Evolutionary conservation across 2,329 filamentous ascomycete species (phyloP).

Genomic region (Penicillium sclerotigenum): DNA sequence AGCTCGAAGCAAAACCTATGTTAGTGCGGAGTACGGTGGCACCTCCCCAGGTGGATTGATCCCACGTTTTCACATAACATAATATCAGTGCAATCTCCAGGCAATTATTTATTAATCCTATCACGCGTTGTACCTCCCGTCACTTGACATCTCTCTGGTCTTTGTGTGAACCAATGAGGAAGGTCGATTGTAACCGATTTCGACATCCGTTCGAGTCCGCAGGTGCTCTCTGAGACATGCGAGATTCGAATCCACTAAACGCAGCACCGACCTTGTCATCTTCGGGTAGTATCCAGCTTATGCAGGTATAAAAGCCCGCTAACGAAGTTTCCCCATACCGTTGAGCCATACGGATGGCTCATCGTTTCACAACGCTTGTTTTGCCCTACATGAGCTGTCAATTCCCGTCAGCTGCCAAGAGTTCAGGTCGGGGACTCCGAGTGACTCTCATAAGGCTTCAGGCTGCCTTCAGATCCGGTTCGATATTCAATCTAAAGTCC

Average conservation of each 20-base stretch:
- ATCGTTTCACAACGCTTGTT: neutral
- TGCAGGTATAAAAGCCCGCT: neutral
- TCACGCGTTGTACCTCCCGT: neutral
- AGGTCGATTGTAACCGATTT: neutral
- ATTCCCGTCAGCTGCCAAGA: neutral
- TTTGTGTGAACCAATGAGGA: neutral
- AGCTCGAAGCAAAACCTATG: neutral
- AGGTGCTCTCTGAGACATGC: conserved; percentile 3
- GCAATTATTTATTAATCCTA: neutral
- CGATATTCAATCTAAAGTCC: neutral
- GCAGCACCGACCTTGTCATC: neutral
- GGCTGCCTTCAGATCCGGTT: too few relatives aligned
- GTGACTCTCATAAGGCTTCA: neutral
- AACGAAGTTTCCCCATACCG: neutral
- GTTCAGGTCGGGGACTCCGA: neutral
- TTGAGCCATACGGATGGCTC: neutral
- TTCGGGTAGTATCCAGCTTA: neutral
- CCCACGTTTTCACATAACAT: neutral
- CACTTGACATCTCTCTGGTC: neutral
- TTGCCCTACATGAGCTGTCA: neutral
- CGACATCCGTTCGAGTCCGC: neutral
- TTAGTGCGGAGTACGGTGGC: neutral
- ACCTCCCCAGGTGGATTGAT: too few relatives aligned
- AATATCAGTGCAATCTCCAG: neutral
- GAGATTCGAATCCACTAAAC: neutral